Percentiles rank a stretch among this genome's conserved stretches.
Evolutionary conservation across 495 filamentous ascomycete genomes (phyloP).

Genomic region (Bathelium albidoporum): DNA sequence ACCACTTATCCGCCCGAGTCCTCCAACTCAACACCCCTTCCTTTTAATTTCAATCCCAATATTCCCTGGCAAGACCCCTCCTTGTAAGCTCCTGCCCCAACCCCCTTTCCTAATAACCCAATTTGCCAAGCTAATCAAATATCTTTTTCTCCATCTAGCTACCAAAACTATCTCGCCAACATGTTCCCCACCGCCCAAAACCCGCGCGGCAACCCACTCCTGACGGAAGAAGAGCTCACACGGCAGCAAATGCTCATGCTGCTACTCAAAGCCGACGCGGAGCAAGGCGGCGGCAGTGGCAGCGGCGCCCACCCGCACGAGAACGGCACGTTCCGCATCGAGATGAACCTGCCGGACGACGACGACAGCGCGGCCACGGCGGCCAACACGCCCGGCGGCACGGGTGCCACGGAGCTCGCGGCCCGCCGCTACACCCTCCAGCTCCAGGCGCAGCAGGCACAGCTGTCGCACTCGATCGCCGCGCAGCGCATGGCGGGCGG

Average conservation of each 20-base stretch:
- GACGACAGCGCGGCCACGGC: constrained; percentile 1
- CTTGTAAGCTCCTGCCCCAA: not conserved
- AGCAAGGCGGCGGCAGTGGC: constrained; percentile 14
- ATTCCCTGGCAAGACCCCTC: constrained; percentile 10
- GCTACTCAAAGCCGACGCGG: constrained; percentile 19
- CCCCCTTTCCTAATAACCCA: not conserved
- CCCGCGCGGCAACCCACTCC: constrained; percentile 1
- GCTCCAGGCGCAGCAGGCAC: not conserved
- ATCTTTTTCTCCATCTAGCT: not conserved
- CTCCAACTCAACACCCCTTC: not conserved
- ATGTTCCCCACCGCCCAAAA: constrained; percentile 17
- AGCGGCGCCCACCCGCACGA: constrained; percentile 21
- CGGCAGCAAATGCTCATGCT: constrained; percentile 31
- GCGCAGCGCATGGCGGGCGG: constrained; percentile 2
- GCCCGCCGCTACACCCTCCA: not conserved
- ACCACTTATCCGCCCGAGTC: constrained; percentile 2
- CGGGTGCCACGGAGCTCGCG: not conserved
- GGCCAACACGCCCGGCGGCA: not conserved
- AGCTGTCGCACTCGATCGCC: not conserved
- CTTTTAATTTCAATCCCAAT: not conserved
- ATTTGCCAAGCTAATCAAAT: not conserved
- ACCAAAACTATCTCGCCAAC: constrained; percentile 28
- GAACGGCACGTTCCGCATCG: constrained; percentile 21
- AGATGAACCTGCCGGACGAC: constrained; percentile 15
- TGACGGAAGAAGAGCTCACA: constrained; percentile 31